phyloP scores from a whole-genome alignment of 805 yeast genomes.

The Nakazawaea wickerhamii region DNA sequence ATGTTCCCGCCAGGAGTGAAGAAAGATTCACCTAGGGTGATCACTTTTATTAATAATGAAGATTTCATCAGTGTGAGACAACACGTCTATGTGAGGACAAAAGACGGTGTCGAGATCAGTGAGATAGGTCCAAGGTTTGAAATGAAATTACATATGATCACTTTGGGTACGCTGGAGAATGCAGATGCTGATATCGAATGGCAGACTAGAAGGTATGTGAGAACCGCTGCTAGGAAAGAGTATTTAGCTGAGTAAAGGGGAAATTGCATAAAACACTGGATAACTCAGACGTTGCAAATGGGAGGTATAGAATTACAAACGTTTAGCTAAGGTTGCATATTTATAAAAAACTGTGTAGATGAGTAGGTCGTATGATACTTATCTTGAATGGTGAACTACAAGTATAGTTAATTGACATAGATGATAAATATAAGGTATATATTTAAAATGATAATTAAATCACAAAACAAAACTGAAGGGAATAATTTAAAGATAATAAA shows the following conservation, averaged over 20 bases:
- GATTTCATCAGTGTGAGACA: conserved; percentile 94
- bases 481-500: no score
- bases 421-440: no score
- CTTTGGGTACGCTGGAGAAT: conserved; percentile 87
- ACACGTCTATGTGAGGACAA: conserved; percentile 86
- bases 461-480: no score
- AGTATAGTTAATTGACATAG: no score
- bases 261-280: no score
- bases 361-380: no score
- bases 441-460: no score
- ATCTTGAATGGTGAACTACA: no score
- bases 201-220: conserved; percentile 86
- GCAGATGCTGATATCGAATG: conserved; percentile 98
- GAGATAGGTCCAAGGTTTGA: conserved; percentile 99
- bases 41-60: conserved; percentile 83
- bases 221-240: conserved; percentile 95
- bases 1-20: conserved; percentile 97
- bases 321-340: no score
- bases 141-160: conserved; percentile 85
- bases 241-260: conserved; percentile 43
- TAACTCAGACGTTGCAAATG: no score
- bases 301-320: no score
- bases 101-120: conserved; percentile 83
- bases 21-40: conserved; percentile 83
- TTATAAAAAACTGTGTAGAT: no score